Evolutionary conservation across 2,329 filamentous ascomycete species (phyloP).

Genomic region (Pseudocercospora musae): DNA sequence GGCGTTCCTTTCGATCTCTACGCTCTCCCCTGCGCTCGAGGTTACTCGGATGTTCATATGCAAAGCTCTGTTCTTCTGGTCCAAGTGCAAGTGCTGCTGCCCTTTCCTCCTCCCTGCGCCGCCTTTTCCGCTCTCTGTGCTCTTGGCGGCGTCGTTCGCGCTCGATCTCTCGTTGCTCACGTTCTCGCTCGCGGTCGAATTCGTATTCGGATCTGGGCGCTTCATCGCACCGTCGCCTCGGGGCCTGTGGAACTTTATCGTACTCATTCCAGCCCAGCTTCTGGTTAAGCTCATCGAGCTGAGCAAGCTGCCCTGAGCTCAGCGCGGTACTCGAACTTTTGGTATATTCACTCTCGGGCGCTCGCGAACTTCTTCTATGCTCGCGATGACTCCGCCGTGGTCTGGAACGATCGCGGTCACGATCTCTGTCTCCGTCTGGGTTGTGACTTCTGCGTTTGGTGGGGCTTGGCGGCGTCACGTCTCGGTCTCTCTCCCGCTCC

Average conservation of each 20-base stretch:
- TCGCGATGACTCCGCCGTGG: background rate
- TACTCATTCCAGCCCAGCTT: slow-evolving; percentile 48
- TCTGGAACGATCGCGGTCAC: background rate
- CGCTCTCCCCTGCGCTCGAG: slow-evolving; percentile 23
- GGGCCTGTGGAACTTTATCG: slow-evolving; percentile 49
- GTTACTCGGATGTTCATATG: slow-evolving; percentile 25
- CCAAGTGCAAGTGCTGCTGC: slow-evolving; percentile 30
- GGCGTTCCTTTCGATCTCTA: slow-evolving; percentile 33
- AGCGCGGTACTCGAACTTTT: slow-evolving; percentile 38
- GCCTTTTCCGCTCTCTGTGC: slow-evolving; percentile 39
- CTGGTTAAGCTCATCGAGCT: slow-evolving; percentile 62
- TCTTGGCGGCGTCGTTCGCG: slow-evolving; percentile 28
- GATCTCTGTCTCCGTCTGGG: slow-evolving; percentile 6
- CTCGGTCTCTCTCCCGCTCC: slow-evolving; percentile 15
- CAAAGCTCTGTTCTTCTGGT: slow-evolving; percentile 30
- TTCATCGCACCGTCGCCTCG: slow-evolving; percentile 29
- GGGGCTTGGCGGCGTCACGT: slow-evolving; percentile 10
- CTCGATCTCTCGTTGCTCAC: slow-evolving; percentile 36
- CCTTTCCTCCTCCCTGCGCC: slow-evolving; percentile 43
- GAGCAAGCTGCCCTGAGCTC: slow-evolving; percentile 60
- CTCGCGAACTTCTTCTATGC: background rate
- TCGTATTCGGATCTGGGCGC: slow-evolving; percentile 34
- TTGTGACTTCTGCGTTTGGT: slow-evolving; percentile 13
- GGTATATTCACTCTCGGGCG: slow-evolving; percentile 13
- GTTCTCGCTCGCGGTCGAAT: slow-evolving; percentile 33